These are phyloP conservation scores for Trichoderma citrinoviride DNA, from an alignment of 2,329 filamentous ascomycete genomes.

Conservation along the genomic window DNA sequence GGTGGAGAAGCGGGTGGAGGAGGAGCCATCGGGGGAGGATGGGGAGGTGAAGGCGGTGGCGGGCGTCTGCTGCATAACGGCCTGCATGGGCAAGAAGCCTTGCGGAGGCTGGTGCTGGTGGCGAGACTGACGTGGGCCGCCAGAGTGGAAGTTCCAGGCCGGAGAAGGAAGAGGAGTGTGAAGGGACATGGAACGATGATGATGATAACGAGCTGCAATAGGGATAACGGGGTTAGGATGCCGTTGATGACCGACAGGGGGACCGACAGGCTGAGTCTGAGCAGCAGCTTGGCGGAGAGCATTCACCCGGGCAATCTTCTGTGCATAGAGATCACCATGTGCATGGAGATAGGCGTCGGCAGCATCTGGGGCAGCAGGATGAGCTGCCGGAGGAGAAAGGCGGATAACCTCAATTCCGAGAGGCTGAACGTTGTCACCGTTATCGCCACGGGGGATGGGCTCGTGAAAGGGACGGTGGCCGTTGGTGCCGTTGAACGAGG, in stretches of 20 bases:
- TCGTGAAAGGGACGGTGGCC: background rate
- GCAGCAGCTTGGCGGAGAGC: no score
- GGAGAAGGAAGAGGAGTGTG: background rate
- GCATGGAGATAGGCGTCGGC: no score
- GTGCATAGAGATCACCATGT: no score
- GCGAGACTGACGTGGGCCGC: no score
- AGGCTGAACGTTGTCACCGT: background rate
- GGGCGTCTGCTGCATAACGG: slow-evolving; percentile 24
- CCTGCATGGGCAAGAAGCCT: slow-evolving; percentile 28
- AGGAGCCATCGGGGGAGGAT: background rate
- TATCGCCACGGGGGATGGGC: background rate
- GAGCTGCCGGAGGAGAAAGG: background rate
- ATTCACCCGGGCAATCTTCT: no score
- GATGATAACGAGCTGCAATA: no score
- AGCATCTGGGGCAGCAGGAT: background rate
- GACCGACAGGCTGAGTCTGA: no score
- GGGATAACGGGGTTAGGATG: no score
- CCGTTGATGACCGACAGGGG: no score
- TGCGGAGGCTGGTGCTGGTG: background rate
- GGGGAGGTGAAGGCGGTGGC: background rate
- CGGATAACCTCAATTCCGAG: slow-evolving; percentile 17
- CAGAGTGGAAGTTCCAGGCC: no score
- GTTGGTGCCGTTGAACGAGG: no score
- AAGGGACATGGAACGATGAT: no score
- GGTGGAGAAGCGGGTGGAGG: slow-evolving; percentile 31